Conservation (phyloP, 169 alveolate genomes). For the Plasmodium adleri region DNA sequence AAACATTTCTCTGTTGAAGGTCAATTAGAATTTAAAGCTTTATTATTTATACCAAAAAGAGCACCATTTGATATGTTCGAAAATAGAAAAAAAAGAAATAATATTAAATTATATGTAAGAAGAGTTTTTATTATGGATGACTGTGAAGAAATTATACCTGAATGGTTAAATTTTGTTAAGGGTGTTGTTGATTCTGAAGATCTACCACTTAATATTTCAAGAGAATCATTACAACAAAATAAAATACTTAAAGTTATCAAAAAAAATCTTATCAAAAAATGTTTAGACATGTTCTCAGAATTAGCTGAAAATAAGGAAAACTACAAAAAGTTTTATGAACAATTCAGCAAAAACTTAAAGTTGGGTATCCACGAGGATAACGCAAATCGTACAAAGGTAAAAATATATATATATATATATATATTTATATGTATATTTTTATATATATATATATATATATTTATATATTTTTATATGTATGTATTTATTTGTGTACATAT, state of each 20-base stretch:
- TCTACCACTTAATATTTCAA: constrained; percentile 98
- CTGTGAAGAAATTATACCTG: constrained; percentile 99
- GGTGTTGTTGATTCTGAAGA: constrained; percentile 99
- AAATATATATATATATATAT: no score
- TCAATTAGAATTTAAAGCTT: constrained; percentile 99
- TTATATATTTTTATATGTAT: no score
- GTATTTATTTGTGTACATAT: no score
- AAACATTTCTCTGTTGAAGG: constrained; percentile 99
- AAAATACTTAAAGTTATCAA: constrained; percentile 98
- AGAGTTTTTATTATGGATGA: constrained; percentile 99
- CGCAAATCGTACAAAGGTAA: constrained; percentile 95
- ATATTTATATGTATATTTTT: no score
- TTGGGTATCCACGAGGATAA: constrained; percentile 99
- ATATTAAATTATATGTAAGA: constrained; percentile 98
- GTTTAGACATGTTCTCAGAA: constrained; percentile 98
- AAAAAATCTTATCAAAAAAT: constrained; percentile 98
- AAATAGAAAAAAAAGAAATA: constrained; percentile 98
- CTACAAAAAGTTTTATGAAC: constrained; percentile 99
- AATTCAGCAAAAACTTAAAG: constrained; percentile 98
- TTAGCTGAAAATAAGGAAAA: constrained; percentile 99
- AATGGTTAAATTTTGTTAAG: constrained; percentile 98
- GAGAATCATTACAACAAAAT: constrained; percentile 99
- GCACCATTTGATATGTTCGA: constrained; percentile 99
- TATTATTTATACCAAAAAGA: constrained; percentile 98
- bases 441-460: no score